A percentile compares a stretch with the other conserved stretches of the same genome.
These are phyloP conservation scores for Cystobasidium onofrii DNA, from an alignment of 768 basidiomycete genomes.

Conservation along the genomic window DNA sequence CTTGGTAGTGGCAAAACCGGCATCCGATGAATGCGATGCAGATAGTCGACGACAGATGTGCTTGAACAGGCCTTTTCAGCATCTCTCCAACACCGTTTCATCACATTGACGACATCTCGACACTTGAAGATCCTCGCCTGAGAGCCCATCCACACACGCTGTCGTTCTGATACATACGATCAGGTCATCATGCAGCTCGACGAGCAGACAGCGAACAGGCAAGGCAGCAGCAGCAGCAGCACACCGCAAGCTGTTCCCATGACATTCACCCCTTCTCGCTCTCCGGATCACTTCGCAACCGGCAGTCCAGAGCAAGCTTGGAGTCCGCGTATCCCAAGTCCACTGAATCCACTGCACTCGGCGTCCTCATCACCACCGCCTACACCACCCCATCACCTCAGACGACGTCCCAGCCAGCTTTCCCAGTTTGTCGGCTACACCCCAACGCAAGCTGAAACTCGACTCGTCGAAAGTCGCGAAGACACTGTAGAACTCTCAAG, in stretches of 20 bases:
- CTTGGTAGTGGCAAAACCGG: not conserved
- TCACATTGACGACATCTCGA: no score
- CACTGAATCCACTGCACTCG: not conserved
- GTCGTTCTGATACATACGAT: no score
- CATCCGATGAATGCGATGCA: not conserved
- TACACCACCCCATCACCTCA: not conserved
- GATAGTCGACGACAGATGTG: no score
- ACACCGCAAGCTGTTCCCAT: not conserved
- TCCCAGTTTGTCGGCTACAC: not conserved
- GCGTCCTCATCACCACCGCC: not conserved
- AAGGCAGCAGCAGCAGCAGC: not conserved
- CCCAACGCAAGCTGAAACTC: not conserved
- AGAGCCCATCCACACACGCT: no score
- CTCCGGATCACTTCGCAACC: not conserved
- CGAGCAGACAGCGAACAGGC: not conserved
- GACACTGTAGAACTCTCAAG: not conserved
- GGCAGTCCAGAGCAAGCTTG: not conserved
- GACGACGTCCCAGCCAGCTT: not conserved
- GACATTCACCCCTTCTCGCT: not conserved
- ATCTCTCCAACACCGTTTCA: not conserved
- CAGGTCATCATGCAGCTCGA: not conserved
- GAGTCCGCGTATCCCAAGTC: not conserved
- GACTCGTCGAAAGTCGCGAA: not conserved
- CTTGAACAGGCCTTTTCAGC: no score
- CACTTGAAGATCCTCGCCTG: no score